Evolutionary conservation across 2,329 filamentous ascomycete species (phyloP).

Genomic region (Pseudogymnoascus sp.): DNA sequence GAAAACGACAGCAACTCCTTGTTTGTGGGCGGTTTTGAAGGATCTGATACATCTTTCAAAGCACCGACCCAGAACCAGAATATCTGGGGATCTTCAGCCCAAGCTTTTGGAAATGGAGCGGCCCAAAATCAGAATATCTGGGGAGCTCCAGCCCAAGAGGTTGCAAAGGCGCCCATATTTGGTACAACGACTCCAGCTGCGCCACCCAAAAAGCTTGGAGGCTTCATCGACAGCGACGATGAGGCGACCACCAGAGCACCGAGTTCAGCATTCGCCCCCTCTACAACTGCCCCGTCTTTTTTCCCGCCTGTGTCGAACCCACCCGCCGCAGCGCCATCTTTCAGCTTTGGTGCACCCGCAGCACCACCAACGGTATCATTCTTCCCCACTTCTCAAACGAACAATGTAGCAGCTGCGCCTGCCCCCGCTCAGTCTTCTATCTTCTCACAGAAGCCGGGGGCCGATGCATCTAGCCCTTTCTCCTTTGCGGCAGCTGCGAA

Average conservation of each 20-base stretch:
- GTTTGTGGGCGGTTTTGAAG: slow-evolving; percentile 10
- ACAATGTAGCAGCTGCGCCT: background rate
- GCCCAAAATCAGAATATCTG: background rate
- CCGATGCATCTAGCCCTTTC: background rate
- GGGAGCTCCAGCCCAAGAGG: background rate
- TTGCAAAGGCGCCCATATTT: background rate
- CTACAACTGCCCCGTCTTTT: background rate
- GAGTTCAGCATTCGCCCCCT: background rate
- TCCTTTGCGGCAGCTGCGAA: background rate
- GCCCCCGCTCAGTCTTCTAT: background rate
- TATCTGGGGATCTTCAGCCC: background rate
- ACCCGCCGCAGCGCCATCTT: background rate
- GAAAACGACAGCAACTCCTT: slow-evolving; percentile 7
- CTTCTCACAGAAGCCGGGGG: background rate
- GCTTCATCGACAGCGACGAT: slow-evolving; percentile 7
- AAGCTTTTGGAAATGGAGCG: background rate
- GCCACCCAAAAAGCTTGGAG: background rate
- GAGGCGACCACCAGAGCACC: background rate
- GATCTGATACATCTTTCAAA: background rate
- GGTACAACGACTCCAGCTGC: background rate
- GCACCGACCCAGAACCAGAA: background rate
- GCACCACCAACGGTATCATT: background rate
- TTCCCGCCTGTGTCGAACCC: background rate
- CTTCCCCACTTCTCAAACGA: background rate
- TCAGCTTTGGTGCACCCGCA: background rate